Base-by-base conservation (phyloP, 2,329 filamentous ascomycete species). In the Pestalotiopsis sp. region DNA sequence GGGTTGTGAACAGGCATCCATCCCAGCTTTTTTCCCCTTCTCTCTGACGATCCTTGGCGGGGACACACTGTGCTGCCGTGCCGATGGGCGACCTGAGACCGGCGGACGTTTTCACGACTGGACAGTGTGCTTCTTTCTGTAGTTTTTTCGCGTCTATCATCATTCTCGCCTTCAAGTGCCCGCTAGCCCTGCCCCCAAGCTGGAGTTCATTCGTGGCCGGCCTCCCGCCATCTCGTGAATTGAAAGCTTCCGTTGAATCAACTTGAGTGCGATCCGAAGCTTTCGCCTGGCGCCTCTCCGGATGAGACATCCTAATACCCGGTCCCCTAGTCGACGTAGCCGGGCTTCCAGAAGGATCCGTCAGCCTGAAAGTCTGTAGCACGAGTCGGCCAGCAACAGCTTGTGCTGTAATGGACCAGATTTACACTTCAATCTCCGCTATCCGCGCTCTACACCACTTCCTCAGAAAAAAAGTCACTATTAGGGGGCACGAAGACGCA, bases 311-410 rank as follows among this genome's bases (percentile, higher is more conserved):
- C 61, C 38, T 57, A 61, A 20, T 62, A 62, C 63, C 70, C 71
- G 70, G 70, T 75, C 70, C 67, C 72, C 71, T 68, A 59, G 71
- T 67, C 71, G 68, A 74, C 72, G 67, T 67, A 65, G 69, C 61
- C 59, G 68, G 59, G 58, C 61, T 64, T 69, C 25, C 23, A 31
- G 36, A 58, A 25, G 27, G 49, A 39, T 25, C 41, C 63, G 39
- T 36, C 17, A 57, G 45, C 6, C 41, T 66, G 41, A 65, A 36
- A 45, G 38, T 36, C 27, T 25, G 39, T 27, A 39, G 41, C 41
- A 56, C 57, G 45, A 52, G 45, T 52, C 45, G 45, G 45, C 45
- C 45, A 52, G 45, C 45, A 52, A n/a, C 45, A 52, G 45, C n/a
- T 14, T 20, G 20, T 9, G 45, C 20, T 20, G 45, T 52, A 52